Evolutionary conservation across 2,329 filamentous ascomycete genomes (phyloP).

Genomic region (Fonsecaea monophora): DNA sequence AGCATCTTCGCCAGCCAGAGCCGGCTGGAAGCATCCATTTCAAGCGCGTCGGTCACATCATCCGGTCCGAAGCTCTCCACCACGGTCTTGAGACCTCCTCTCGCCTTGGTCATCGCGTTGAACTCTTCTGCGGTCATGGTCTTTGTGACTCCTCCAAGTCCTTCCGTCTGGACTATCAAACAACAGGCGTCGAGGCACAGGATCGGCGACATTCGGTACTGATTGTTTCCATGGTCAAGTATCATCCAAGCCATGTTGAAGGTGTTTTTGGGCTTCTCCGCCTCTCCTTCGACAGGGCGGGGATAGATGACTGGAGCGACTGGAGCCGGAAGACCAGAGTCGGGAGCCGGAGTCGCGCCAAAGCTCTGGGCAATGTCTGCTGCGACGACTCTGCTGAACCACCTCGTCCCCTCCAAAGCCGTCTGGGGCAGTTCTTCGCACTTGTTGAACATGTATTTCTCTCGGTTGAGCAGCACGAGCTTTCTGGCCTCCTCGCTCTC

Average conservation of each 20-base stretch:
- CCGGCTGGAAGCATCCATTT: neutral
- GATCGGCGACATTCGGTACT: constrained; percentile 25
- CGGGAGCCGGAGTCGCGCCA: neutral
- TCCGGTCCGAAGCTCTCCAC: neutral
- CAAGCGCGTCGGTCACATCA: constrained; percentile 1
- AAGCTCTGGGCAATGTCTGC: neutral
- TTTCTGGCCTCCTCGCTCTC: constrained; percentile 20
- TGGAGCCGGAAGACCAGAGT: neutral
- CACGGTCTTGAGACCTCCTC: constrained; percentile 13
- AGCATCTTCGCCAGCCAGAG: constrained; percentile 5
- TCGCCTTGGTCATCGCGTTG: constrained; percentile 1
- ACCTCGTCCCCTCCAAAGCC: neutral
- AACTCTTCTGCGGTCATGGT: constrained; percentile 16
- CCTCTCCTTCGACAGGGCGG: neutral
- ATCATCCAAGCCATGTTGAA: constrained; percentile 19
- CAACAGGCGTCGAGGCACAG: constrained; percentile 3
- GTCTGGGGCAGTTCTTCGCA: constrained; percentile 1
- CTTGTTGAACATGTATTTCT: constrained; percentile 9
- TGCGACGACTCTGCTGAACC: neutral
- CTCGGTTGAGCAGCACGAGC: constrained; percentile 13
- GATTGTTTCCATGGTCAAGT: constrained; percentile 25
- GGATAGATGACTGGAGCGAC: neutral
- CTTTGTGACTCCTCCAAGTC: constrained; percentile 3
- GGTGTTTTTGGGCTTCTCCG: neutral
- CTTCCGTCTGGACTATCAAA: neutral